A percentile compares a stretch with the other conserved stretches of the same genome.
Conservation (phyloP, 2,329 filamentous ascomycete genomes). For the Coleophoma eucalyptorum region DNA sequence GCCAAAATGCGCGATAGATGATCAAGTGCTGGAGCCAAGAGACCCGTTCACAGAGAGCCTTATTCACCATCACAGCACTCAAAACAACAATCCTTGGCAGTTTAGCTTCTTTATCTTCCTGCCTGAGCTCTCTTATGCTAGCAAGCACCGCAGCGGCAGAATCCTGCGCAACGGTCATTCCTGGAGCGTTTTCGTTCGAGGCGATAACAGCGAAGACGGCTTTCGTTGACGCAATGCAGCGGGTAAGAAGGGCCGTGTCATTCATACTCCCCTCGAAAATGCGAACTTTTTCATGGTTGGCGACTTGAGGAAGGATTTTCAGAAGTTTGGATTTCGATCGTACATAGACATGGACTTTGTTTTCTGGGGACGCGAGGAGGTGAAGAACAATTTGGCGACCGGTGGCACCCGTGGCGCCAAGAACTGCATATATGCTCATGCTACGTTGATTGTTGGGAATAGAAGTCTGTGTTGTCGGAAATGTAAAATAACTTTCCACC, state of each 20-base stretch:
- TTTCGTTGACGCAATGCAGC: slow-evolving; percentile 29
- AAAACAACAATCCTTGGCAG: slow-evolving; percentile 33
- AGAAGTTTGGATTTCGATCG: slow-evolving; percentile 37
- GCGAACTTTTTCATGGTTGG: slow-evolving; percentile 26
- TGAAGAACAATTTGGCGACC: slow-evolving; percentile 36
- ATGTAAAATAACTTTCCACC: too few relatives aligned
- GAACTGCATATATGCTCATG: slow-evolving; percentile 30
- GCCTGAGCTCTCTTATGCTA: slow-evolving; percentile 28
- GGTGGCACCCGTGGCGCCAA: slow-evolving; percentile 40
- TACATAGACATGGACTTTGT: slow-evolving; percentile 37
- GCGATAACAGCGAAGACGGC: slow-evolving; percentile 37
- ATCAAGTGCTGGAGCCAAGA: background rate
- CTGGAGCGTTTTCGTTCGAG: slow-evolving; percentile 40
- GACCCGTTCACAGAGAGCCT: background rate
- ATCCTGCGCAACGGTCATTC: slow-evolving; percentile 33
- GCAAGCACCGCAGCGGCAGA: slow-evolving; percentile 29
- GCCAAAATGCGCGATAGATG: background rate
- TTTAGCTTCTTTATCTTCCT: background rate
- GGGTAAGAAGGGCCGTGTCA: slow-evolving; percentile 32
- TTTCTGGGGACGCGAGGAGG: slow-evolving; percentile 29
- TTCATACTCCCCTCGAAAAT: slow-evolving; percentile 38
- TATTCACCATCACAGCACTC: background rate
- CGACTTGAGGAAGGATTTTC: slow-evolving; percentile 27
- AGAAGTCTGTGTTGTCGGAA: too few relatives aligned
- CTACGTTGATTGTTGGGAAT: too few relatives aligned